Evolutionary conservation across 768 basidiomycete genomes (phyloP), one percentile per base, ranked within the genome.

Genomic region (Phanerodontia chrysosporium): DNA sequence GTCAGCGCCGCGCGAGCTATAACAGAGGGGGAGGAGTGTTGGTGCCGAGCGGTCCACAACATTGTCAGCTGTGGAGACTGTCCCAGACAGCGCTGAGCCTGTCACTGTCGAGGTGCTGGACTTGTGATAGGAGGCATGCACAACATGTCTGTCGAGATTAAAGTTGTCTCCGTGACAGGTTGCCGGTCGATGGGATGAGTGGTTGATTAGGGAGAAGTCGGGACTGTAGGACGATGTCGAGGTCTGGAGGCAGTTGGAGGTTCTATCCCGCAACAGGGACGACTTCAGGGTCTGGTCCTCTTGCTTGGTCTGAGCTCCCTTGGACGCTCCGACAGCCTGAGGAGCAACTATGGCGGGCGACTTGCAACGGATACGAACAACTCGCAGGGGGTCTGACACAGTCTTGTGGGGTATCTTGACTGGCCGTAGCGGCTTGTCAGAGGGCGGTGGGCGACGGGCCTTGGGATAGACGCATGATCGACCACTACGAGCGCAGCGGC

Each of bases 1-100:
- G 54, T 81, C 79, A 53, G 78, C 75, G 44, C 73, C 70, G 49
- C 72, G 68, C n/a, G 52, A 36, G 44, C n/a, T n/a, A n/a, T n/a
- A n/a, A n/a, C n/a, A n/a, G n/a, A n/a, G n/a, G n/a, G n/a, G n/a
- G n/a, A n/a, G n/a, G n/a, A n/a, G n/a, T n/a, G n/a, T n/a, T n/a
- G n/a, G n/a, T n/a, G n/a, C n/a, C n/a, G n/a, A n/a, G n/a, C n/a
- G n/a, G n/a, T n/a, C n/a, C n/a, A n/a, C n/a, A n/a, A n/a, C n/a
- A n/a, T n/a, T n/a, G n/a, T n/a, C n/a, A n/a, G n/a, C n/a, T n/a
- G n/a, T n/a, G n/a, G n/a, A n/a, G n/a, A n/a, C n/a, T n/a, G n/a
- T n/a, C n/a, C n/a, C n/a, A n/a, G n/a, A n/a, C n/a, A n/a, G n/a
- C n/a, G n/a, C n/a, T n/a, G n/a, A n/a, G n/a, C n/a, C n/a, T n/a